Evolutionary conservation across 306 rosid genomes (phyloP).

Genomic region (Quercus alba): DNA sequence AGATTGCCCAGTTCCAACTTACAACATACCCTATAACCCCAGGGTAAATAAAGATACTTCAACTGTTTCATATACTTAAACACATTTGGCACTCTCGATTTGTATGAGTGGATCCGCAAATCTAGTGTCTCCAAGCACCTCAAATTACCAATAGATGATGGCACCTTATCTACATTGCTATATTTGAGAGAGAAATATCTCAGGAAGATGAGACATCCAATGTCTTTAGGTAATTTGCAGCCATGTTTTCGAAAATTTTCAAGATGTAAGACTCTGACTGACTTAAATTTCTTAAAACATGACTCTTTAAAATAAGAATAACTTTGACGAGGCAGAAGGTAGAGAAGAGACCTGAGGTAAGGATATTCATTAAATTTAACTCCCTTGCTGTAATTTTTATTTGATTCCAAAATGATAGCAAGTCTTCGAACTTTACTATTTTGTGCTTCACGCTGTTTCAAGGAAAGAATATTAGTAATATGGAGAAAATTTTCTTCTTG

Average conservation of each 20-base stretch:
- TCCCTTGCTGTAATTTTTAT: background rate
- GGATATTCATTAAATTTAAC: conserved; percentile 6
- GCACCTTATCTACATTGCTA: conserved; percentile 38
- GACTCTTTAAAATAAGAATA: conserved; percentile 5
- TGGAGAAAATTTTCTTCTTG: conserved; percentile 40
- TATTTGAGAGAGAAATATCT: conserved; percentile 39
- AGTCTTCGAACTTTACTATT: conserved; percentile 35
- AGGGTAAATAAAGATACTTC: conserved; percentile 45
- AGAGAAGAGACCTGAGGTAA: conserved; percentile 46
- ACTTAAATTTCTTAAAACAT: conserved; percentile 30
- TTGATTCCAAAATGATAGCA: conserved; percentile 26
- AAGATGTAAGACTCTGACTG: conserved; percentile 51
- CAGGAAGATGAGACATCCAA: conserved; percentile 42
- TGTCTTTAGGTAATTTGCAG: conserved; percentile 40
- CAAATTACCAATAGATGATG: conserved; percentile 44
- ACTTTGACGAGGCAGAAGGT: conserved; percentile 1
- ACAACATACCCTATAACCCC: conserved; percentile 22
- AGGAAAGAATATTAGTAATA: conserved; percentile 4
- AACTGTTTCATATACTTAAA: conserved; percentile 9
- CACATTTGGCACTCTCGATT: background rate
- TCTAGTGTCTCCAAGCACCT: conserved; percentile 48
- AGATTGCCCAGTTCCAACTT: conserved; percentile 29
- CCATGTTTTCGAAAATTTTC: conserved; percentile 22
- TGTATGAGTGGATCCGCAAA: conserved; percentile 14
- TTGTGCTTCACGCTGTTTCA: background rate